These are phyloP conservation scores for Malus domestica DNA, from an alignment of 306 rosid genomes.

Conservation along the genomic window DNA sequence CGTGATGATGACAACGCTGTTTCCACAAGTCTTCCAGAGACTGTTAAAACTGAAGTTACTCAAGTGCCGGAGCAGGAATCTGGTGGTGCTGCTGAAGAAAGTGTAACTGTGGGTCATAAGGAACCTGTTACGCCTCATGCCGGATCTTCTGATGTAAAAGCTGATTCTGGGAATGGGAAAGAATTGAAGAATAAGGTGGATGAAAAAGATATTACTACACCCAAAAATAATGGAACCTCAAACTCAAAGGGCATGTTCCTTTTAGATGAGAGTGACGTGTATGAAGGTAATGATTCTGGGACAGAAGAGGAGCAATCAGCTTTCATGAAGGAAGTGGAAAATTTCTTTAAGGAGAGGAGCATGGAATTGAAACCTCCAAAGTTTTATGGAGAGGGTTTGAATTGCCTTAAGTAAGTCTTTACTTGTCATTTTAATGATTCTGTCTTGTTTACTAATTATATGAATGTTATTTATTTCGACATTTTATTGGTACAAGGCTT, in stretches of 20 bases:
- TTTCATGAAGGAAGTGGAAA: constrained; percentile 83
- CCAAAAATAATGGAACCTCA: constrained; percentile 46
- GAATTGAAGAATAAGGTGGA: constrained; percentile 33
- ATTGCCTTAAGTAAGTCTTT: constrained; percentile 86
- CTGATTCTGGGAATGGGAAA: constrained; percentile 26
- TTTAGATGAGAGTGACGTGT: constrained; percentile 47
- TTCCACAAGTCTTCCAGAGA: constrained; percentile 20
- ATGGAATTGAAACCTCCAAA: constrained; percentile 95
- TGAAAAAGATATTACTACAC: constrained; percentile 40
- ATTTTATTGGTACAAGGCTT: constrained; percentile 45
- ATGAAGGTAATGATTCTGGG: constrained; percentile 84
- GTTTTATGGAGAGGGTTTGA: constrained; percentile 91
- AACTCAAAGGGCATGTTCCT: constrained; percentile 37
- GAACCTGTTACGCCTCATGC: constrained; percentile 30
- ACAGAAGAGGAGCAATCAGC: constrained; percentile 82
- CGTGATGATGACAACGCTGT: constrained; percentile 8
- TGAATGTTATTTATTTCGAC: constrained; percentile 7
- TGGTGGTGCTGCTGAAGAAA: constrained; percentile 17
- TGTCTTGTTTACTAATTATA: background rate
- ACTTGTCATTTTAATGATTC: constrained; percentile 1
- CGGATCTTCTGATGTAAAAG: constrained; percentile 28
- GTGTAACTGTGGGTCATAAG: constrained; percentile 15
- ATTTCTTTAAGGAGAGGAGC: constrained; percentile 79
- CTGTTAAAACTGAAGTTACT: constrained; percentile 42
- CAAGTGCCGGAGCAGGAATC: constrained; percentile 27